Percentiles rank a stretch among this genome's conserved stretches.
phyloP scores from a whole-genome alignment of 345 rosid species.

The Salix viminalis region DNA sequence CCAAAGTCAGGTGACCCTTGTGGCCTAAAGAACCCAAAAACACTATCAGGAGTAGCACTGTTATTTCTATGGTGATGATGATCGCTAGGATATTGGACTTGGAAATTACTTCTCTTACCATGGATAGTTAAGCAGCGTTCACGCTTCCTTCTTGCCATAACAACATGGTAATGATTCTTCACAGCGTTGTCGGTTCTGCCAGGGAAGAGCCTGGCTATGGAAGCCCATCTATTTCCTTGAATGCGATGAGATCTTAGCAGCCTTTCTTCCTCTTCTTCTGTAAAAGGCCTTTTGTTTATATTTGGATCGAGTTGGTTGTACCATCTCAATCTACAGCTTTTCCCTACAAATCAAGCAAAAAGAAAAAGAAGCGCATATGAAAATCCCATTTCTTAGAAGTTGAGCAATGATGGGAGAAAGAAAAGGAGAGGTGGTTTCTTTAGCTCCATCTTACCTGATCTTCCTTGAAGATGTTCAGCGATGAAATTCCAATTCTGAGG shows the following conservation, averaged over 20 bases:
- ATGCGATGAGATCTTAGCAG: constrained; percentile 26
- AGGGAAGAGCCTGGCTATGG: constrained; percentile 31
- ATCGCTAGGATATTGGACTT: background rate
- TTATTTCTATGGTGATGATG: background rate
- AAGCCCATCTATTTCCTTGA: constrained; percentile 34
- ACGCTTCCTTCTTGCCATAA: constrained; percentile 26
- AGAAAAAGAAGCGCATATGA: background rate
- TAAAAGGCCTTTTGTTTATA: constrained; percentile 28
- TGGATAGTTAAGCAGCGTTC: background rate
- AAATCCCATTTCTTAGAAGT: constrained; percentile 14
- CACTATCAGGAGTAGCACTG: constrained; percentile 6
- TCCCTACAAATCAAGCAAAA: constrained; percentile 18
- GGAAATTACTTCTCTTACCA: constrained; percentile 9
- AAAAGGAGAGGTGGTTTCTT: background rate
- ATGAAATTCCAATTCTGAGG: constrained; percentile 77
- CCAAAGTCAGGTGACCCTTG: background rate
- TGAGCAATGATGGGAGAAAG: constrained; percentile 6
- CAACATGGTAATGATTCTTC: constrained; percentile 35
- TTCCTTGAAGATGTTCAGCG: constrained; percentile 63
- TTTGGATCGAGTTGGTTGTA: constrained; percentile 36
- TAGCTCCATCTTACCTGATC: constrained; percentile 48
- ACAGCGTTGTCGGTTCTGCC: constrained; percentile 35
- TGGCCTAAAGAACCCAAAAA: background rate
- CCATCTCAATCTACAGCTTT: constrained; percentile 38
- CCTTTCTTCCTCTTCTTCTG: constrained; percentile 30